A percentile compares a stretch with the other conserved stretches of the same genome.
Conservation (phyloP, 495 filamentous ascomycete species). For the Mytilinidion resinicola region DNA sequence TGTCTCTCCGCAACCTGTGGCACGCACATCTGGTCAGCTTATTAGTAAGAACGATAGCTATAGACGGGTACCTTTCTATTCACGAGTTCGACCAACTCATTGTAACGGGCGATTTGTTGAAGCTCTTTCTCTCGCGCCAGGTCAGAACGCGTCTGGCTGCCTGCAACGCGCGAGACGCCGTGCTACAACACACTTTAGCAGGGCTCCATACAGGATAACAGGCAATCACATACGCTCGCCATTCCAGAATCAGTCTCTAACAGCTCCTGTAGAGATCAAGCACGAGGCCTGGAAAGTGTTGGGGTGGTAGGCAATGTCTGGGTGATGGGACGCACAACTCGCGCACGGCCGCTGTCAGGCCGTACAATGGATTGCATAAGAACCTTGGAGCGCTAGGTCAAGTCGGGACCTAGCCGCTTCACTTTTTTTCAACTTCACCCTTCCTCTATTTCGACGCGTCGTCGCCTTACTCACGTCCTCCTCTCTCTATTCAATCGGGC, state of each 20-base stretch:
- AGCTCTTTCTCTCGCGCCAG: constrained; percentile 63
- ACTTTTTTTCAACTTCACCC: too few species aligned
- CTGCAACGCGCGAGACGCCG: constrained; percentile 63
- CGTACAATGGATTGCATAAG: background rate
- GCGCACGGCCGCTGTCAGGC: background rate
- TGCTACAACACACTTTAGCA: constrained; percentile 49
- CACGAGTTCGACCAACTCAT: constrained; percentile 59
- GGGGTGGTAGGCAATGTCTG: too few species aligned
- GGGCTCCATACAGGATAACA: background rate
- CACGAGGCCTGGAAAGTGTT: background rate
- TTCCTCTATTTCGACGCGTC: too few species aligned
- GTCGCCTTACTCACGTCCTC: too few species aligned
- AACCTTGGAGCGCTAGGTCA: too few species aligned
- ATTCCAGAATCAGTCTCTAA: constrained; percentile 4
- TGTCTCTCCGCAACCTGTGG: constrained; percentile 49
- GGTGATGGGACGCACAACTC: too few species aligned
- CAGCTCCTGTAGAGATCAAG: too few species aligned
- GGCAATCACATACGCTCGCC: constrained; percentile 31
- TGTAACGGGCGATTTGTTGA: constrained; percentile 72
- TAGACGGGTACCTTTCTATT: constrained; percentile 47
- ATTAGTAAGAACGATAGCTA: background rate
- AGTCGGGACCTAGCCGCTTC: too few species aligned
- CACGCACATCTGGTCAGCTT: background rate
- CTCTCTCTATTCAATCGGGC: too few species aligned
- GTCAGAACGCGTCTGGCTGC: constrained; percentile 52